These are phyloP conservation scores for Lachnellula occidentalis DNA, from an alignment of 2,329 filamentous ascomycete genomes.

Conservation along the genomic window DNA sequence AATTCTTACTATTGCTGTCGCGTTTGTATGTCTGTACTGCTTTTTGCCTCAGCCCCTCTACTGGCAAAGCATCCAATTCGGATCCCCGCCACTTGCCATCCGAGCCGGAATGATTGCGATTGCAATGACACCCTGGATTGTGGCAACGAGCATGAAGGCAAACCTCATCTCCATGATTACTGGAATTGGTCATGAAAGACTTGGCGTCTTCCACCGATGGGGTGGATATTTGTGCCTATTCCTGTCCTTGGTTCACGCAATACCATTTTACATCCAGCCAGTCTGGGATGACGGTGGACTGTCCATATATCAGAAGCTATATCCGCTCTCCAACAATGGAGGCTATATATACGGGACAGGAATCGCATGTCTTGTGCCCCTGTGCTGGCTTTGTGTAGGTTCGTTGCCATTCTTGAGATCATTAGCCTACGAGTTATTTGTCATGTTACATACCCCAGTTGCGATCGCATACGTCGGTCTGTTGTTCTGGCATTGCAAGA, in stretches of 20 bases:
- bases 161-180: constrained; percentile 81
- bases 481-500: constrained; percentile 94
- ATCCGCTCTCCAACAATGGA: constrained; percentile 47
- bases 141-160: constrained; percentile 84
- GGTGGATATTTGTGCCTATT: constrained; percentile 81
- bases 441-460: constrained; percentile 74
- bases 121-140: constrained; percentile 87
- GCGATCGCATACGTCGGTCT: constrained; percentile 75
- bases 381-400: constrained; percentile 77
- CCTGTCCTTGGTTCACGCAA: constrained; percentile 73
- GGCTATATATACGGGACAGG: constrained; percentile 81
- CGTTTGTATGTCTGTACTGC: constrained; percentile 73
- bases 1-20: constrained; percentile 61
- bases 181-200: constrained; percentile 83
- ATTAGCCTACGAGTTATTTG: constrained; percentile 80
- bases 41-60: constrained; percentile 86
- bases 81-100: constrained; percentile 83
- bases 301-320: constrained; percentile 63
- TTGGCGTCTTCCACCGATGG: constrained; percentile 94
- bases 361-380: constrained; percentile 72
- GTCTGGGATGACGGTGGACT: constrained; percentile 76
- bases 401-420: constrained; percentile 75
- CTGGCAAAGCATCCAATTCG: constrained; percentile 79
- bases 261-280: constrained; percentile 87
- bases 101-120: constrained; percentile 88